A percentile compares a stretch with the other conserved stretches of the same genome.
Evolutionary conservation across 2,329 filamentous ascomycete genomes (phyloP).

Genomic region (Cadophora sp.): DNA sequence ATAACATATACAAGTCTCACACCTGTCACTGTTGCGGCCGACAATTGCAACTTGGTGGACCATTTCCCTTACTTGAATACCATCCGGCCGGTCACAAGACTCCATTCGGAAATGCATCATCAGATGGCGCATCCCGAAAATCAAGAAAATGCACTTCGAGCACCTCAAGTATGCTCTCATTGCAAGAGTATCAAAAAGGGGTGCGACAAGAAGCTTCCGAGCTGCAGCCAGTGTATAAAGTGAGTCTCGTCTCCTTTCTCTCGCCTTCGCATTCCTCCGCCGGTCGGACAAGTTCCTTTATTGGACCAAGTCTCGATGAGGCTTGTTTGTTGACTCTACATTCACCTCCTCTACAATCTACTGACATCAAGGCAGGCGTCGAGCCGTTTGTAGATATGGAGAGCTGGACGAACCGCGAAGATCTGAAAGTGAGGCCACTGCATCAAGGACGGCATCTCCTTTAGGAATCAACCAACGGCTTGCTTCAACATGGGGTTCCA

Average conservation of each 20-base stretch:
- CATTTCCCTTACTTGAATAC: background rate
- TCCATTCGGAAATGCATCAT: background rate
- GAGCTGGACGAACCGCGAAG: constrained; percentile 26
- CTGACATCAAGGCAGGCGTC: constrained; percentile 27
- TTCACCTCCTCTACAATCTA: background rate
- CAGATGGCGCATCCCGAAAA: constrained; percentile 19
- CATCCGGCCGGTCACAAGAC: background rate
- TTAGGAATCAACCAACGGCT: constrained; percentile 13
- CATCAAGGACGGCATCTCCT: constrained; percentile 13
- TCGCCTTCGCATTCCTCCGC: background rate
- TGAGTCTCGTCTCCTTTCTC: constrained; percentile 22
- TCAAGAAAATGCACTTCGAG: constrained; percentile 22
- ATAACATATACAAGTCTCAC: background rate
- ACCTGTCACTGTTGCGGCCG: constrained; percentile 5
- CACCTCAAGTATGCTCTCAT: constrained; percentile 36
- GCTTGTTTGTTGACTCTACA: background rate
- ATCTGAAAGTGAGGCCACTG: constrained; percentile 27
- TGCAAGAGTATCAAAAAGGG: constrained; percentile 39
- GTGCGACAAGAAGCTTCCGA: constrained; percentile 37
- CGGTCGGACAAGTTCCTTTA: background rate
- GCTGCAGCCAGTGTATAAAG: constrained; percentile 37
- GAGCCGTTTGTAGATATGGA: constrained; percentile 34
- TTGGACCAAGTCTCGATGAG: background rate
- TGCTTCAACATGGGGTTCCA: constrained; percentile 30
- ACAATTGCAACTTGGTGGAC: constrained; percentile 6